phyloP scores from a whole-genome alignment of 2,329 filamentous ascomycete species.

The Fusarium praegraminearum region DNA sequence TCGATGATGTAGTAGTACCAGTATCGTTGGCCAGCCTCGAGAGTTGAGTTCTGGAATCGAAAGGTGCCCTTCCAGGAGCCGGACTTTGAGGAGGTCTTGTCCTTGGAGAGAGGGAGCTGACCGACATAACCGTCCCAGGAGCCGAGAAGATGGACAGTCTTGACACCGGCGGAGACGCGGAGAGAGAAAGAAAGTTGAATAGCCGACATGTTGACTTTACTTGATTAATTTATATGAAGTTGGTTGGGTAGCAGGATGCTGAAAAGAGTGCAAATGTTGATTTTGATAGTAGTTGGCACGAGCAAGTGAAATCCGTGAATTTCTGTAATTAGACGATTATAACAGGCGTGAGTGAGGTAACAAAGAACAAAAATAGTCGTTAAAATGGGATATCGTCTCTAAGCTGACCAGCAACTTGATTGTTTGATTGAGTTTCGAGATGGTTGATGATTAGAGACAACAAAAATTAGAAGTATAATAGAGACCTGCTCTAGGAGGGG shows the following conservation, averaged over 20 bases:
- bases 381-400: conserved; percentile 47
- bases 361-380: conserved; percentile 32
- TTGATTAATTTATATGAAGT: conserved; percentile 41
- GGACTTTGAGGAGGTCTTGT: conserved; percentile 83
- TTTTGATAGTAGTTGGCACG: conserved; percentile 54
- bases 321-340: conserved; percentile 61
- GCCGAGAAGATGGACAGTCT: conserved; percentile 96
- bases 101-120: conserved; percentile 93
- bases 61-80: conserved; percentile 97
- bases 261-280: conserved; percentile 33
- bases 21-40: conserved; percentile 92
- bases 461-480: conserved; percentile 55
- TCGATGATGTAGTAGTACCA: conserved; percentile 99
- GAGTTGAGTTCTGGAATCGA: conserved; percentile 88
- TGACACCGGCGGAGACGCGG: conserved; percentile 94
- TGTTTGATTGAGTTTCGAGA: conserved; percentile 21
- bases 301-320: conserved; percentile 67
- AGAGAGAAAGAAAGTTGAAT: conserved; percentile 96
- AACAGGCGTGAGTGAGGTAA: conserved; percentile 37
- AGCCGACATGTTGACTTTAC: conserved; percentile 80
- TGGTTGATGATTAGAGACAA: conserved; percentile 47
- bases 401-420: conserved; percentile 58
- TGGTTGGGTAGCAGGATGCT: conserved; percentile 51
- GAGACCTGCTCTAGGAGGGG: conserved; percentile 66
- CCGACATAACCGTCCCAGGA: conserved; percentile 98